Evolutionary conservation across 768 basidiomycete species (phyloP).

Genomic region (Amanita brunnescens): DNA sequence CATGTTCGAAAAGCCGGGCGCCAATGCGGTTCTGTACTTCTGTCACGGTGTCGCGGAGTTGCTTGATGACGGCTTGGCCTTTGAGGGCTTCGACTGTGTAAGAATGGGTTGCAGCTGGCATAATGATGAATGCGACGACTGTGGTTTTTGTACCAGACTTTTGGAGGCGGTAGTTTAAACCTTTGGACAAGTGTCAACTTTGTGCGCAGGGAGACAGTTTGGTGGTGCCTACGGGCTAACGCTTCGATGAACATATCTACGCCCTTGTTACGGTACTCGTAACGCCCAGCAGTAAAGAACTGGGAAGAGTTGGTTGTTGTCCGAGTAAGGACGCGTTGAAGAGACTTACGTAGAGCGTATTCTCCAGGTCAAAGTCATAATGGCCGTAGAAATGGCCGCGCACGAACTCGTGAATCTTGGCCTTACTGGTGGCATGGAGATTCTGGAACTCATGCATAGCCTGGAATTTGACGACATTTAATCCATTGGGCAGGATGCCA

Average conservation of each 20-base stretch:
- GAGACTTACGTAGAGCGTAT: constrained; percentile 68
- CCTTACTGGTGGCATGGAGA: constrained; percentile 83
- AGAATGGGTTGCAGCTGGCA: constrained; percentile 93
- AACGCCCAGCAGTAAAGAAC: constrained; percentile 99
- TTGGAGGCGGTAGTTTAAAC: constrained; percentile 44
- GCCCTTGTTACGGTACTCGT: constrained; percentile 99
- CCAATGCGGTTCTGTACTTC: constrained; percentile 95
- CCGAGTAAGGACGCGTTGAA: background rate
- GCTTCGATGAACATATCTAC: constrained; percentile 99
- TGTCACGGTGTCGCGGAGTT: constrained; percentile 89
- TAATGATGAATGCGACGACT: constrained; percentile 97
- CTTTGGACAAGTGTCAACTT: constrained; percentile 15
- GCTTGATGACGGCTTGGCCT: constrained; percentile 93
- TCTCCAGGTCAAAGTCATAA: constrained; percentile 92
- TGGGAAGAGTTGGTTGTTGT: constrained; percentile 21
- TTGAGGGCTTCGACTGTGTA: constrained; percentile 98
- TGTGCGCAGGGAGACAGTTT: background rate
- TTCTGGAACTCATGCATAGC: constrained; percentile 99
- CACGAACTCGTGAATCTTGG: constrained; percentile 98
- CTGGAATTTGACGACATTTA: constrained; percentile 98
- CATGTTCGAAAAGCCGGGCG: constrained; percentile 86
- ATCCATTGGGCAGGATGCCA: constrained; percentile 92
- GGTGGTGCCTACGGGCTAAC: constrained; percentile 60
- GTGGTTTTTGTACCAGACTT: constrained; percentile 64
- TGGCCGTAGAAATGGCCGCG: constrained; percentile 98